phyloP scores from a whole-genome alignment of 139 green algal genomes.

The Micromonas pusilla region DNA sequence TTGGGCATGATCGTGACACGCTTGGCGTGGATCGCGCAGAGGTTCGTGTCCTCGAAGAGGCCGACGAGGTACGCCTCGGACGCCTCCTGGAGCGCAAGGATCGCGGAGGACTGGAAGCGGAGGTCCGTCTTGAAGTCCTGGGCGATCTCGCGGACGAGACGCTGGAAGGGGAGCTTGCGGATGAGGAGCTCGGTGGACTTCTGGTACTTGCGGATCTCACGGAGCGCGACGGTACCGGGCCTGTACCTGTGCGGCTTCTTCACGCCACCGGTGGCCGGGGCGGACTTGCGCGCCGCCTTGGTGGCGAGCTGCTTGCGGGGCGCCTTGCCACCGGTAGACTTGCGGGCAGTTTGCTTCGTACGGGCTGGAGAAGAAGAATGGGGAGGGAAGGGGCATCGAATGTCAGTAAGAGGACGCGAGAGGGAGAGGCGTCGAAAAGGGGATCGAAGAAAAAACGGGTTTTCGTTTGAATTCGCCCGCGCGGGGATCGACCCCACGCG shows the following conservation, averaged over 20 bases:
- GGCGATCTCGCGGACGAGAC: constrained; percentile 77
- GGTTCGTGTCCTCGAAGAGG: constrained; percentile 98
- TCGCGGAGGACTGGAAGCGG: constrained; percentile 88
- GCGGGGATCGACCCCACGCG: no score
- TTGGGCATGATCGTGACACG: constrained; percentile 94
- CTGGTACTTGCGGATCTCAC: constrained; percentile 66
- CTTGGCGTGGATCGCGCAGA: constrained; percentile 95
- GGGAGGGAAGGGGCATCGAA: no score
- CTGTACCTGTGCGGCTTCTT: constrained; percentile 63
- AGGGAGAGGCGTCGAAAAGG: not conserved
- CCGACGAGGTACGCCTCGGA: constrained; percentile 96
- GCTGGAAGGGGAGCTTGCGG: constrained; percentile 71
- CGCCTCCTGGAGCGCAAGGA: constrained; percentile 92
- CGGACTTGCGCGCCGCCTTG: constrained; percentile 76
- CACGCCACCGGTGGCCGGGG: constrained; percentile 56
- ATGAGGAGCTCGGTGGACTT: constrained; percentile 66
- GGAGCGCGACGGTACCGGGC: constrained; percentile 63
- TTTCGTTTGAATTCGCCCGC: not conserved
- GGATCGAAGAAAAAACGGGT: no score
- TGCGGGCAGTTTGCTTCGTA: constrained; percentile 95
- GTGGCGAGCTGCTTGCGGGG: constrained; percentile 92
- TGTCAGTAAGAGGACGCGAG: not conserved
- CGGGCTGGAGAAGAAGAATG: constrained; percentile 43
- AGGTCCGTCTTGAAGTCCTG: constrained; percentile 83
- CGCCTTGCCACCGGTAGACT: constrained; percentile 62